Base-by-base conservation (phyloP, 176 grass and related monocot genomes). In the Aegilops tauschii region DNA sequence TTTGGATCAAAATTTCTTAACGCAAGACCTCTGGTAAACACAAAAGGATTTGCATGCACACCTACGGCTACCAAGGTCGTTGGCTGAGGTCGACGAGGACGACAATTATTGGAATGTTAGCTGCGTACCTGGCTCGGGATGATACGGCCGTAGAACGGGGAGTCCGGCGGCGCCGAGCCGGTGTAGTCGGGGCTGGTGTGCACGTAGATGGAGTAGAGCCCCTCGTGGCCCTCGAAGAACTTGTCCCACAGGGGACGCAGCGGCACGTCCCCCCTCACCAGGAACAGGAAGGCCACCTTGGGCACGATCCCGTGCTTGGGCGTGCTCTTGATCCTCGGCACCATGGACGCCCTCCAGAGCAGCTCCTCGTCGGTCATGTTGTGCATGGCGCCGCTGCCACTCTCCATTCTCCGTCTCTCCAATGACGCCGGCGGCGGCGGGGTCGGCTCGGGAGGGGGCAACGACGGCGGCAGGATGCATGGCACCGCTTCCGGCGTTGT, bases 281-380 rank as follows among this genome's bases (percentile, higher is more conserved):
- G 86, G 83, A 97, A 97, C 84, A 97, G 17, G 87, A 97, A 97
- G 3, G 95, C 90, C 12, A 97, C 74, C 87, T 95, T 98, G 9
- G 86, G 87, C 76, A 76, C 78, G 79, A 61, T 74, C 7, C 45
- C 63, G 85, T 82, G 85, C 56, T 76, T 76, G 1, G 85, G 81
- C 61, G 64, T 47, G 80, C 37, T 49, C 13, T 9, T 25, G 35
- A 76, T 61, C 82, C 85, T 92, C 10, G 93, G 93, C 79, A 34
- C 79, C 83, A 95, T 85, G 58, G 93, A 92, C 76, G 93, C 93
- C 83, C 78, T 86, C 90, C 87, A 95, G 0, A 87, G 35, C 52
- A 94, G 88, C 77, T 94, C 90, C 29, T 85, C 90, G 82, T 92
- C 92, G 9, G 69, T 89, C 90, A 94, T 94, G 87, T 76, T 89